Percentiles rank a stretch among this genome's conserved stretches.
Evolutionary conservation across 495 filamentous ascomycete genomes (phyloP).

Genomic region (Podospora anserina): DNA sequence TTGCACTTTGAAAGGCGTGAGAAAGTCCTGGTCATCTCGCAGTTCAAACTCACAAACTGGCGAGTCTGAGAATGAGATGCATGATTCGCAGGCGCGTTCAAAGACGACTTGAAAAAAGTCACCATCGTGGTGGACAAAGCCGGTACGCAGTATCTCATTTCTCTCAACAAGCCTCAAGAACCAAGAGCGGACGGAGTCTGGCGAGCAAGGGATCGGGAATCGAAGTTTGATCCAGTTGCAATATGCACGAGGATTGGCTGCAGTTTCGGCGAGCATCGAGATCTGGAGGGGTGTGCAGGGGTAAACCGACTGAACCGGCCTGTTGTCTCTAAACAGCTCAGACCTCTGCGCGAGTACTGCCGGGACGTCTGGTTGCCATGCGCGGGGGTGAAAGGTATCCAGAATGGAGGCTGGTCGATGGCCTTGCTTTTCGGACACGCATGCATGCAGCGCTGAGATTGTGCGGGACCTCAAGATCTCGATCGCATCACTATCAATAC

Average conservation of each 20-base stretch:
- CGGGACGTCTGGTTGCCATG: background rate
- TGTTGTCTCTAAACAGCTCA: slow-evolving; percentile 13
- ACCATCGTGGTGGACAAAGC: slow-evolving; percentile 55
- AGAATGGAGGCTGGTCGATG: background rate
- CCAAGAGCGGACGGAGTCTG: slow-evolving; percentile 39
- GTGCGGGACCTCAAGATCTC: slow-evolving; percentile 57
- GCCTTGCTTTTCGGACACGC: background rate
- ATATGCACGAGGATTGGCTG: slow-evolving; percentile 54
- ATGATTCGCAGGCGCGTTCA: slow-evolving; percentile 40
- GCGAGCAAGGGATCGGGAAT: slow-evolving; percentile 35
- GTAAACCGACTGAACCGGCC: slow-evolving; percentile 51
- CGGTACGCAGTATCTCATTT: slow-evolving; percentile 68
- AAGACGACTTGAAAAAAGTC: slow-evolving; percentile 63
- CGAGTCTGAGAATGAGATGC: slow-evolving; percentile 34
- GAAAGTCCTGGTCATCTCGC: slow-evolving; percentile 38
- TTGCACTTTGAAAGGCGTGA: slow-evolving; percentile 57
- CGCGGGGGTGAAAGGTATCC: background rate
- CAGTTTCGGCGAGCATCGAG: slow-evolving; percentile 74
- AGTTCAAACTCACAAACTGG: slow-evolving; percentile 28
- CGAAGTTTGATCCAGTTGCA: slow-evolving; percentile 70
- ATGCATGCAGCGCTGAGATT: slow-evolving; percentile 17
- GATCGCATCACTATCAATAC: slow-evolving; percentile 50
- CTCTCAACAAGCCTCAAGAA: slow-evolving; percentile 47
- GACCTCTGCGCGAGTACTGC: background rate
- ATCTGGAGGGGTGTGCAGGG: slow-evolving; percentile 67